Evolutionary conservation across 2,329 filamentous ascomycete species (phyloP).

Genomic region (Shiraia bambusicola): DNA sequence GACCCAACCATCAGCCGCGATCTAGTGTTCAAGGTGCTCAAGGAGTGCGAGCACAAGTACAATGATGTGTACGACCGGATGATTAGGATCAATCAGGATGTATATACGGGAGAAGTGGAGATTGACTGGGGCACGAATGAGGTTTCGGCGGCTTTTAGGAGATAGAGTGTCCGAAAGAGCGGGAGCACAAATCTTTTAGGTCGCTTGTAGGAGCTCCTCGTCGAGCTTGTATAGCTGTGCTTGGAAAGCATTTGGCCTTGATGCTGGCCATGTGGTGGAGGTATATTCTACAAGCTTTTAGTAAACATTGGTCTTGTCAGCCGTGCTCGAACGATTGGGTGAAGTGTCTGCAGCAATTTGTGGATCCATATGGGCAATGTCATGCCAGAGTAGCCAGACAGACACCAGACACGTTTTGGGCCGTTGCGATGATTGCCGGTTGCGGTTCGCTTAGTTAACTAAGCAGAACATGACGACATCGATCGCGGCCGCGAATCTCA

Average conservation of each 20-base stretch:
- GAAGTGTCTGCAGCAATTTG: too few species aligned
- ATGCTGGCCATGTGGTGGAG: not conserved
- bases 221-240: slow-evolving; percentile 7
- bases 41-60: slow-evolving; percentile 61
- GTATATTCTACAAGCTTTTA: too few species aligned
- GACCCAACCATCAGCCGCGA: slow-evolving; percentile 65
- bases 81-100: slow-evolving; percentile 44
- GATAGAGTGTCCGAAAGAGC: slow-evolving; percentile 23
- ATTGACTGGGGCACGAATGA: slow-evolving; percentile 41
- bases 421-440: not conserved
- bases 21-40: slow-evolving; percentile 61
- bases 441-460: not conserved
- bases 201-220: slow-evolving; percentile 1
- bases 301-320: too few species aligned
- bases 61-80: slow-evolving; percentile 55
- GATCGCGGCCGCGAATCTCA: slow-evolving; percentile 28
- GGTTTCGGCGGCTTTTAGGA: slow-evolving; percentile 34
- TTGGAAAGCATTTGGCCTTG: not conserved
- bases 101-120: slow-evolving; percentile 51
- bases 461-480: slow-evolving; percentile 29
- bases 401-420: too few species aligned
- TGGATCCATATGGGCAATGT: too few species aligned
- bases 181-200: slow-evolving; percentile 14
- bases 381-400: too few species aligned
- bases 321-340: too few species aligned